These are phyloP conservation scores for Pistacia vera DNA, from an alignment of 345 rosid genomes.

Conservation along the genomic window DNA sequence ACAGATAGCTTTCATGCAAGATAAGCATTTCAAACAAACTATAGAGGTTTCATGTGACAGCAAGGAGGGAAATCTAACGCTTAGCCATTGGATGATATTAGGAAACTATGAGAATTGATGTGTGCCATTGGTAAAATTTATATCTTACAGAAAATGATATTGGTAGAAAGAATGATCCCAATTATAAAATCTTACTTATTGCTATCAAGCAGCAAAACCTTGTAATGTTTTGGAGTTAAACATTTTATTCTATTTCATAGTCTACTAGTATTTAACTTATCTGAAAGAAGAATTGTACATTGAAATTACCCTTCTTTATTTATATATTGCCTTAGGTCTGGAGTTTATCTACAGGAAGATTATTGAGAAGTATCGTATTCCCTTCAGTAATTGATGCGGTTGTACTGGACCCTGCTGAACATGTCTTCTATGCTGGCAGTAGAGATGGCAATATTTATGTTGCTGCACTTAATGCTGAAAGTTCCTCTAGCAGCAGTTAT, in stretches of 20 bases:
- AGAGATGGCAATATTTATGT: conserved; percentile 77
- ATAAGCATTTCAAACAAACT: background rate
- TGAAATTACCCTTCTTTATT: background rate
- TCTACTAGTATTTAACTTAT: background rate
- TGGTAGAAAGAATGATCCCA: too few relatives aligned
- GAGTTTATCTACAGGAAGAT: conserved; percentile 71
- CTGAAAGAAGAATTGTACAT: background rate
- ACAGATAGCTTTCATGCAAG: background rate
- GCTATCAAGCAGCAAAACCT: background rate
- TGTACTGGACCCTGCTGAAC: conserved; percentile 82
- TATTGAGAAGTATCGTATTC: conserved; percentile 65
- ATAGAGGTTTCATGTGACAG: background rate
- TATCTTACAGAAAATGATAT: background rate
- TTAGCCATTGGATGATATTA: background rate
- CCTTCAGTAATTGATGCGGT: conserved; percentile 77
- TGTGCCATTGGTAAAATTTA: background rate
- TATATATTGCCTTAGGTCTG: conserved; percentile 55
- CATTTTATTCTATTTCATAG: background rate
- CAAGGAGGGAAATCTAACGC: background rate
- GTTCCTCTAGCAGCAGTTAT: conserved; percentile 38
- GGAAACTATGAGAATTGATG: background rate
- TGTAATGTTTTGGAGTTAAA: background rate
- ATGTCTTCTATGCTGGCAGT: conserved; percentile 85
- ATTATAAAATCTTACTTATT: too few relatives aligned
- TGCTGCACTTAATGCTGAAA: conserved; percentile 62